Evolutionary conservation across 2,329 filamentous ascomycete species (phyloP).

Genomic region (Zymoseptoria pseudotritici): DNA sequence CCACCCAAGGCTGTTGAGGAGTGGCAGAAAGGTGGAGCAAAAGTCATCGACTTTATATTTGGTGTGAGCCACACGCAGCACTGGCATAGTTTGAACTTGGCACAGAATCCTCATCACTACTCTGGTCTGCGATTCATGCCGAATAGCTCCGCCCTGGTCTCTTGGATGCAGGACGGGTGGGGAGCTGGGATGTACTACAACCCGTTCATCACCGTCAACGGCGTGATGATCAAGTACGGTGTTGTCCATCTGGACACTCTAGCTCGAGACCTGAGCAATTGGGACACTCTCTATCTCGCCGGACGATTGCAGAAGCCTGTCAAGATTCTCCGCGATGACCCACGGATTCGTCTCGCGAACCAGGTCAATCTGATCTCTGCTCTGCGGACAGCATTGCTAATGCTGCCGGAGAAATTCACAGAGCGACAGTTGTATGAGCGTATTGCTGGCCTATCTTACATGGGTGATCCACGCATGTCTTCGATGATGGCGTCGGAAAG

Average conservation of each 20-base stretch:
- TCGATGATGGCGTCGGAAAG: conserved; percentile 63
- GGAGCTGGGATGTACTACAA: conserved; percentile 98
- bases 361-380: conserved; percentile 93
- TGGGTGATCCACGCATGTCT: conserved; percentile 93
- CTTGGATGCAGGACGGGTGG: conserved; percentile 75
- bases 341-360: conserved; percentile 84
- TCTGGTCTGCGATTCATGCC: conserved; percentile 68
- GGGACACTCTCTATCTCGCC: conserved; percentile 94
- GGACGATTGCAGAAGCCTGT: conserved; percentile 94
- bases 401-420: conserved; percentile 76
- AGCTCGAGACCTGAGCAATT: conserved; percentile 75
- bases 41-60: conserved; percentile 99
- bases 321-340: conserved; percentile 93
- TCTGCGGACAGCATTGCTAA: conserved; percentile 76
- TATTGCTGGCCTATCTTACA: conserved; percentile 86
- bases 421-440: conserved; percentile 84
- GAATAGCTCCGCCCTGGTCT: conserved; percentile 71
- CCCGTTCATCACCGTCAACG: conserved; percentile 88
- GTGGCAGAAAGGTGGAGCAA: conserved; percentile 78
- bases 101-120: conserved; percentile 86
- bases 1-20: conserved; percentile 73
- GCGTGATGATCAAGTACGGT: conserved; percentile 94
- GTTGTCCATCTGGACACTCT: conserved; percentile 91
- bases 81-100: conserved; percentile 90
- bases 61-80: conserved; percentile 91